Percentiles rank a stretch among this genome's conserved stretches.
Conservation (phyloP, 768 basidiomycete species). For the Tricholoma matsutake region DNA sequence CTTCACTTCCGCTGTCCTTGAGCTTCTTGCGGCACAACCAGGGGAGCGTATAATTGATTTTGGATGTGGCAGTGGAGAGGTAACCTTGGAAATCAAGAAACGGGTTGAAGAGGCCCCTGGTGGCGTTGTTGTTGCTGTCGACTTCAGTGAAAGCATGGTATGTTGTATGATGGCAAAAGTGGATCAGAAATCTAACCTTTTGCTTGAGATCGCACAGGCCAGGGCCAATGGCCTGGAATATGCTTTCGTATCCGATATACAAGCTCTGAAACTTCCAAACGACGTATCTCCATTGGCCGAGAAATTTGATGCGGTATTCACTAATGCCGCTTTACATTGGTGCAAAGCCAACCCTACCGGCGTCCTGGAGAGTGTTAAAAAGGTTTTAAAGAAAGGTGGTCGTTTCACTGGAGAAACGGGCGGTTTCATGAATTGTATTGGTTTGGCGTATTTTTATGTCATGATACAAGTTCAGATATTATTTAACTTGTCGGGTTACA, state of each 20-base stretch:
- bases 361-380: constrained; percentile 57
- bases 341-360: constrained; percentile 70
- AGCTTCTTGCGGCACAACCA: constrained; percentile 52
- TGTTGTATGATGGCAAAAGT: constrained; percentile 13
- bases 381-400: constrained; percentile 65
- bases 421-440: constrained; percentile 67
- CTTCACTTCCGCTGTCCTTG: constrained; percentile 55
- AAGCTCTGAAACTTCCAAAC: constrained; percentile 39
- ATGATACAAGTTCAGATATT: neutral
- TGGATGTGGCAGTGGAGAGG: constrained; percentile 81
- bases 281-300: constrained; percentile 27
- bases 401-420: constrained; percentile 77
- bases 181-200: neutral
- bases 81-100: constrained; percentile 56
- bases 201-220: constrained; percentile 51
- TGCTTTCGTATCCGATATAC: constrained; percentile 54
- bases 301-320: constrained; percentile 73
- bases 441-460: constrained; percentile 29
- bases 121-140: constrained; percentile 64
- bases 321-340: constrained; percentile 82
- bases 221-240: constrained; percentile 41
- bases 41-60: constrained; percentile 74
- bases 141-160: constrained; percentile 73
- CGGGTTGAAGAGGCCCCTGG: constrained; percentile 39
- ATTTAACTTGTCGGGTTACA: constrained; percentile 25